Conservation (phyloP, 192 early-diverging fungal species). For the Entophlyctis luteolus region DNA sequence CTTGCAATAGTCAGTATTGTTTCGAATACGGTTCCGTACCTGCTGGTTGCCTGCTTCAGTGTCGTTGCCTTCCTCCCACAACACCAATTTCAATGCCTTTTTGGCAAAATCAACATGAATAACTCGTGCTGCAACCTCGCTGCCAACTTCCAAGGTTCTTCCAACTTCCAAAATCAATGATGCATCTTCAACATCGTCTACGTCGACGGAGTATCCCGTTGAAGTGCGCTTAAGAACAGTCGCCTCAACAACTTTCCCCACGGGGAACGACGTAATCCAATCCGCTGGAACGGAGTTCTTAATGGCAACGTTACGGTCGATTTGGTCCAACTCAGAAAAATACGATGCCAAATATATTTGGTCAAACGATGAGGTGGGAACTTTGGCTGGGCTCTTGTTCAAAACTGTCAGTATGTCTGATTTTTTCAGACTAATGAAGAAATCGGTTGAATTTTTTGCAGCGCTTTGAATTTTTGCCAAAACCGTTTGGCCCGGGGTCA, state of each 20-base stretch:
- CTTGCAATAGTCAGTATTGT: background rate
- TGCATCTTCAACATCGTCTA: slow-evolving; percentile 50
- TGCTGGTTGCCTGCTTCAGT: background rate
- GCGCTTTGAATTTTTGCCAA: slow-evolving; percentile 44
- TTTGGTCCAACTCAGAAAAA: slow-evolving; percentile 32
- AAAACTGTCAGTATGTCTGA: slow-evolving; percentile 52
- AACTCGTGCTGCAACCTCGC: slow-evolving; percentile 53
- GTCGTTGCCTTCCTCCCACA: slow-evolving; percentile 17
- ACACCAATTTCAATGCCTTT: slow-evolving; percentile 57
- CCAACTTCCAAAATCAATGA: slow-evolving; percentile 52
- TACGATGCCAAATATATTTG: slow-evolving; percentile 21
- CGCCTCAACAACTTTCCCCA: slow-evolving; percentile 48
- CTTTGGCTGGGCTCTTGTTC: no score
- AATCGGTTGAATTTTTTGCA: slow-evolving; percentile 72
- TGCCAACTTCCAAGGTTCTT: slow-evolving; percentile 44
- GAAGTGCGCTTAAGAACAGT: slow-evolving; percentile 51
- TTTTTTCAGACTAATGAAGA: slow-evolving; percentile 55
- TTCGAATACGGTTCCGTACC: no score
- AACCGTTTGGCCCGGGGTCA: no score
- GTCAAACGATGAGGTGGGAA: no score
- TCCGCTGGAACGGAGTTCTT: no score
- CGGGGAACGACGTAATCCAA: no score
- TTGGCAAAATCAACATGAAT: slow-evolving; percentile 68
- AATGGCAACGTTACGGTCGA: background rate
- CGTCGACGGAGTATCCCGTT: slow-evolving; percentile 52